A percentile compares a stretch with the other conserved stretches of the same genome.
These are phyloP conservation scores for Fusarium devonianum DNA, from an alignment of 2,329 filamentous ascomycete genomes.

Conservation along the genomic window DNA sequence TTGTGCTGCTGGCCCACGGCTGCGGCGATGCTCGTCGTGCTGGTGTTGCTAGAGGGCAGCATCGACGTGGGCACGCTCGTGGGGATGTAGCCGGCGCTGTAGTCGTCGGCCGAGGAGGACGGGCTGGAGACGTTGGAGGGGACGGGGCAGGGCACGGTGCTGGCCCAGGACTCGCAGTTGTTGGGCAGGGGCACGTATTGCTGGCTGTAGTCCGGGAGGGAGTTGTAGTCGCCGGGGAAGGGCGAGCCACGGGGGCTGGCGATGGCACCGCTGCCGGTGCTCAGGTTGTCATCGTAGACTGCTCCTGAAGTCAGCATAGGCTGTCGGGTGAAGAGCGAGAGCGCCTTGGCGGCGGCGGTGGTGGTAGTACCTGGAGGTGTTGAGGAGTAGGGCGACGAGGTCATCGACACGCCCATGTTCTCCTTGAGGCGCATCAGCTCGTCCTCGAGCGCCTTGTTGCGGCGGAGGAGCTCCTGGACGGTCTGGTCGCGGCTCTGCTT, in stretches of 20 bases:
- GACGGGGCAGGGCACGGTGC: slow-evolving; percentile 53
- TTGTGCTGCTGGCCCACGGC: slow-evolving; percentile 43
- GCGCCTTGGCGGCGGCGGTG: too few species aligned
- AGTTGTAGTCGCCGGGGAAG: slow-evolving; percentile 55
- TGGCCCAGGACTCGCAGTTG: slow-evolving; percentile 56
- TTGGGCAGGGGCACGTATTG: slow-evolving; percentile 50
- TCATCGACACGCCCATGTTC: slow-evolving; percentile 53
- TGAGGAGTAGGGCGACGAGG: slow-evolving; percentile 51
- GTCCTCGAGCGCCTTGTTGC: slow-evolving; percentile 62
- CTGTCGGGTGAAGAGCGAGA: neutral
- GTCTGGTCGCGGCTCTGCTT: slow-evolving; percentile 57
- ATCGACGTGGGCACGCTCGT: slow-evolving; percentile 57
- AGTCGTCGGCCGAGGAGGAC: slow-evolving; percentile 59
- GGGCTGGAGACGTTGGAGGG: slow-evolving; percentile 61
- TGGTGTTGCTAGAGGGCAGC: slow-evolving; percentile 45
- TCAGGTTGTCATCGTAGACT: slow-evolving; percentile 54
- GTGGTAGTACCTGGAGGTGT: too few species aligned
- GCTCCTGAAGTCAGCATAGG: slow-evolving; percentile 22
- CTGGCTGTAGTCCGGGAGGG: slow-evolving; percentile 53
- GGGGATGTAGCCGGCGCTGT: slow-evolving; percentile 55
- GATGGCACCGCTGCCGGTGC: slow-evolving; percentile 49
- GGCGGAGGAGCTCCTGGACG: slow-evolving; percentile 59
- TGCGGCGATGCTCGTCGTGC: slow-evolving; percentile 41
- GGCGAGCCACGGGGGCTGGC: slow-evolving; percentile 56
- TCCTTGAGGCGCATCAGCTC: slow-evolving; percentile 58